phyloP scores from a whole-genome alignment of 352 stramenopile species.

The Aphanomyces cochlioides region DNA sequence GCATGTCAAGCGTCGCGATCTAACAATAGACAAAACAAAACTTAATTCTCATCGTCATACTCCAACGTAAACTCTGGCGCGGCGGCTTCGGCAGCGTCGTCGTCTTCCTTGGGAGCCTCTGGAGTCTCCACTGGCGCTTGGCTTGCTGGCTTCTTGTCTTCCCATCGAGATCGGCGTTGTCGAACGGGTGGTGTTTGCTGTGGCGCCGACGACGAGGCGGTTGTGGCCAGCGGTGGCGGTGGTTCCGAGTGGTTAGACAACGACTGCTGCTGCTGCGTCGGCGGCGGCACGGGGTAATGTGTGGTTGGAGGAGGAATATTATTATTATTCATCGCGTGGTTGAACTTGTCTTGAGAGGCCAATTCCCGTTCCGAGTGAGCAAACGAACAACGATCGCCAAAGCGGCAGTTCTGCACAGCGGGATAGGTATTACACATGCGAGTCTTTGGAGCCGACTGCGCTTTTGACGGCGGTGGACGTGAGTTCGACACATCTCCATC shows the following conservation, averaged over 20 bases:
- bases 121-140: background rate
- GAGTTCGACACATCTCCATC: too few relatives aligned
- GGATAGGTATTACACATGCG: constrained; percentile 75
- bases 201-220: background rate
- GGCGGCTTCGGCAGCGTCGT: background rate
- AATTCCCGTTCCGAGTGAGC: constrained; percentile 75
- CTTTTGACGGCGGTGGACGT: too few relatives aligned
- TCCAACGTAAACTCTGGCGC: constrained; percentile 23
- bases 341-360: constrained; percentile 26
- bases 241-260: background rate
- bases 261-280: background rate
- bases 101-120: background rate
- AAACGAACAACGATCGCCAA: constrained; percentile 84
- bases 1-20: too few relatives aligned
- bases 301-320: background rate
- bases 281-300: background rate
- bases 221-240: background rate
- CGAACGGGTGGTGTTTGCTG: background rate
- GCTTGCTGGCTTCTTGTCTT: constrained; percentile 11
- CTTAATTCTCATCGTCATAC: constrained; percentile 24
- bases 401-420: constrained; percentile 48
- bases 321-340: background rate
- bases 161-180: constrained; percentile 15
- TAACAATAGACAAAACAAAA: constrained; percentile 41
- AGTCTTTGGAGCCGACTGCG: constrained; percentile 42